A percentile compares a stretch with the other conserved stretches of the same genome.
Evolutionary conservation across 2,329 filamentous ascomycete species (phyloP).

Genomic region (Thelonectria blattea): DNA sequence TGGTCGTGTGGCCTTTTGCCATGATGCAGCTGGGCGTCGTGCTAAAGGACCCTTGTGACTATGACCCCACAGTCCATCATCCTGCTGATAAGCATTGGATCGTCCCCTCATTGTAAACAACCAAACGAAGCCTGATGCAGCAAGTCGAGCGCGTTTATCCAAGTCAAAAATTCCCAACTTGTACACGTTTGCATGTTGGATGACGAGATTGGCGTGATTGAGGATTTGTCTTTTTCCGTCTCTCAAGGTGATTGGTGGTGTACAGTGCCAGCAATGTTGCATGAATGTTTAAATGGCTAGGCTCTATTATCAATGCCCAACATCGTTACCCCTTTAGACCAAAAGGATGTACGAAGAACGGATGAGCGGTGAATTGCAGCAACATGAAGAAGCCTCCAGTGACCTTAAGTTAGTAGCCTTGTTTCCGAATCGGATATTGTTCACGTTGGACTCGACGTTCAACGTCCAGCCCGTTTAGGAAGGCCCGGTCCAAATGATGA

Average conservation of each 20-base stretch:
- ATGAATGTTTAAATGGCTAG: neutral
- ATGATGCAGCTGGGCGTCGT: conserved; percentile 2
- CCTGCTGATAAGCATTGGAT: conserved; percentile 20
- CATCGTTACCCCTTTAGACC: neutral
- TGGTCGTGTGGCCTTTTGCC: conserved; percentile 3
- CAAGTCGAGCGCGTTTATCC: neutral
- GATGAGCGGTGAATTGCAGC: neutral
- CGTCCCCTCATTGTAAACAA: conserved; percentile 1
- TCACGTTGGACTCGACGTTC: neutral
- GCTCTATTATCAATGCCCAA: neutral
- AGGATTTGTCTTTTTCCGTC: neutral
- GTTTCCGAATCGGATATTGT: neutral
- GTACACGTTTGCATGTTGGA: neutral
- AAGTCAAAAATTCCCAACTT: neutral
- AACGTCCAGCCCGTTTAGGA: neutral
- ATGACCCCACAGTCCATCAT: conserved; percentile 13
- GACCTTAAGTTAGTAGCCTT: neutral
- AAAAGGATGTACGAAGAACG: neutral
- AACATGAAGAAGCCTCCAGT: neutral
- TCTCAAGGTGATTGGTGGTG: neutral
- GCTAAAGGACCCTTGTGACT: conserved; percentile 21
- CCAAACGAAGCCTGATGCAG: conserved; percentile 1
- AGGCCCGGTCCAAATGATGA: no score
- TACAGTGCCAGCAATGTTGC: neutral
- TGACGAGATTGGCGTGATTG: neutral